A percentile compares a stretch with the other conserved stretches of the same genome.
phyloP scores from a whole-genome alignment of 2,329 filamentous ascomycete species.

The Grosmannia serpens region DNA sequence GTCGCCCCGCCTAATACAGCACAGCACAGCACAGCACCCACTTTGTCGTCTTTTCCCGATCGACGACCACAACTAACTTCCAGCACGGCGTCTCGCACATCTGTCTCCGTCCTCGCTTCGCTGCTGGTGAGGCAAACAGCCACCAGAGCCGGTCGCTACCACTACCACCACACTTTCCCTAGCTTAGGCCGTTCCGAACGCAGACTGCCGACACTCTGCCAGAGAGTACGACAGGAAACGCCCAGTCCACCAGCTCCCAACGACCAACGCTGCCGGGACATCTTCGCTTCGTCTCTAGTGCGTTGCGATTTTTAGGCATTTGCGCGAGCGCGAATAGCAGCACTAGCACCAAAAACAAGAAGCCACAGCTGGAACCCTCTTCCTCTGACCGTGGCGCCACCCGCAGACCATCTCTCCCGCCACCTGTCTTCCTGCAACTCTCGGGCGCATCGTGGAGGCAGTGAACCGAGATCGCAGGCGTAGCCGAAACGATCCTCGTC shows the following conservation, averaged over 20 bases:
- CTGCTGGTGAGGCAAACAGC: no score
- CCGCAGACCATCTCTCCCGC: constrained; percentile 7
- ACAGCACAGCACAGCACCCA: neutral
- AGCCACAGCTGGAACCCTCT: neutral
- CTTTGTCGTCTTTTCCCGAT: neutral
- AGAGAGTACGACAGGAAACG: neutral
- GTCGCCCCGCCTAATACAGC: neutral
- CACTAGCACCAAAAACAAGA: constrained; percentile 2
- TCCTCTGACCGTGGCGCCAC: constrained; percentile 6
- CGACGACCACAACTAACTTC: neutral
- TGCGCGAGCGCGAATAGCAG: neutral
- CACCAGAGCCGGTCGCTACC: neutral
- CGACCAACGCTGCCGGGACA: neutral
- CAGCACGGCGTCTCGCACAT: neutral
- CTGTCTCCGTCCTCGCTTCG: no score
- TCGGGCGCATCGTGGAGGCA: neutral
- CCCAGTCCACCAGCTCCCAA: neutral
- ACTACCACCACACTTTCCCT: no score
- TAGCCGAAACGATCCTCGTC: neutral
- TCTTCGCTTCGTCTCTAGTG: neutral
- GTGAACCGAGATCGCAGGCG: neutral
- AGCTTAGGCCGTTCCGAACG: no score
- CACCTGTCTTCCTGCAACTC: neutral
- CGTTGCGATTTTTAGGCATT: neutral
- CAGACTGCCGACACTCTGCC: neutral